A percentile compares a stretch with the other conserved stretches of the same genome.
Conservation (phyloP, 306 rosid genomes). For the Mimosa pudica region DNA sequence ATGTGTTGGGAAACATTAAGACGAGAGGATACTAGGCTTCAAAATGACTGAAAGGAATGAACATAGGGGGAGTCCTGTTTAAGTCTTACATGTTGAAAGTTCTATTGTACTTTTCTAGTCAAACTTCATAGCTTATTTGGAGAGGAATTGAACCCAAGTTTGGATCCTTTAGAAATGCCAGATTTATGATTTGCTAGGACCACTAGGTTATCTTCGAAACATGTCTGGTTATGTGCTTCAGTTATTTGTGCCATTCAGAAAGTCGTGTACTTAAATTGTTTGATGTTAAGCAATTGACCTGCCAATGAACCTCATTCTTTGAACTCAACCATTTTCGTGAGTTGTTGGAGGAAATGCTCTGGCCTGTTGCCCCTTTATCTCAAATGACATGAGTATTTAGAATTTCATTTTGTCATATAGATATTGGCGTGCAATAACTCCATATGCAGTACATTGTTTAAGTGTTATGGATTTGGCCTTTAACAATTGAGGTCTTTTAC, state of each 20-base stretch:
- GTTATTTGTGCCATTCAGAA: background rate
- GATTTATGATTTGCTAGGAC: background rate
- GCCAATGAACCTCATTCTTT: conserved; percentile 20
- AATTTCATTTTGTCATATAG: background rate
- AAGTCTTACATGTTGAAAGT: background rate
- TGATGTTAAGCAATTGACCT: conserved; percentile 21
- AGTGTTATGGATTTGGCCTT: conserved; percentile 11
- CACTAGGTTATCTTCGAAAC: background rate
- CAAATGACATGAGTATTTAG: conserved; percentile 18
- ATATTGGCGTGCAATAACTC: conserved; percentile 5
- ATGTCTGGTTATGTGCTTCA: background rate
- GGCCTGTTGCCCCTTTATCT: background rate
- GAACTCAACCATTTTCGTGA: conserved; percentile 20
- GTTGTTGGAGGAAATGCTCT: conserved; percentile 14
- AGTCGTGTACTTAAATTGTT: conserved; percentile 9
- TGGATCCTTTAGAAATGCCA: background rate
- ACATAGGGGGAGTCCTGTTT: background rate
- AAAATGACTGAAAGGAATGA: background rate
- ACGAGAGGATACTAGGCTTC: background rate
- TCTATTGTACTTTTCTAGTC: background rate
- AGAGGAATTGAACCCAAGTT: background rate
- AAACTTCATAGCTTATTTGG: background rate
- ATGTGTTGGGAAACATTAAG: background rate
- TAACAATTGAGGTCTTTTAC: conserved; percentile 2
- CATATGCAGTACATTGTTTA: conserved; percentile 10